phyloP scores from a whole-genome alignment of 768 basidiomycete species.

The Tricholoma matsutake region DNA sequence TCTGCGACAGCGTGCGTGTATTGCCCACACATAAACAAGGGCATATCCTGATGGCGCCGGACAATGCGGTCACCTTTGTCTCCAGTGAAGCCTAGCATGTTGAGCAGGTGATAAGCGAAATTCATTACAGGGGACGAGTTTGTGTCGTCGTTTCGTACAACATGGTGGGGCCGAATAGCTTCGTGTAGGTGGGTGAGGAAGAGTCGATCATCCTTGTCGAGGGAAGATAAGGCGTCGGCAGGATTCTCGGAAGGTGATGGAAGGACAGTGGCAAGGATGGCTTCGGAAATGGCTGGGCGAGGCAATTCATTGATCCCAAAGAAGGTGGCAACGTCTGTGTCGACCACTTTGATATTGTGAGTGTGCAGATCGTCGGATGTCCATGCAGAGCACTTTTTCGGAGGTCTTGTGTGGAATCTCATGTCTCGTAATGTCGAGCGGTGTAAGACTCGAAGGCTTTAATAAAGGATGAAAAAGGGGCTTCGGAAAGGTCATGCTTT shows the following conservation, averaged over 20 bases:
- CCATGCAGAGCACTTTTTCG: constrained; percentile 15
- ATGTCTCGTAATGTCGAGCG: neutral
- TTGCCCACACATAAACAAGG: constrained; percentile 20
- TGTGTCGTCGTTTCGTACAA: neutral
- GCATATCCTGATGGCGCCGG: constrained; percentile 13
- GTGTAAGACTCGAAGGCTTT: neutral
- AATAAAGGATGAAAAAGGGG: neutral
- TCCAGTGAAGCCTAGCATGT: constrained; percentile 12
- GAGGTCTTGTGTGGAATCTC: neutral
- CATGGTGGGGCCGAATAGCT: constrained; percentile 2
- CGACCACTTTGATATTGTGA: constrained; percentile 13
- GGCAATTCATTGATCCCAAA: constrained; percentile 8
- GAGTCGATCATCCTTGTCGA: constrained; percentile 13
- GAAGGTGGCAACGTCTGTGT: constrained; percentile 11
- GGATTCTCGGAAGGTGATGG: neutral
- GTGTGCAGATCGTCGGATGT: constrained; percentile 9
- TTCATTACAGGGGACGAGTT: constrained; percentile 8
- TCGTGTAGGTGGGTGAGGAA: constrained; percentile 15
- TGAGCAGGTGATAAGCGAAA: constrained; percentile 13
- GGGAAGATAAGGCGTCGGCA: constrained; percentile 4
- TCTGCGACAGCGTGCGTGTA: constrained; percentile 16
- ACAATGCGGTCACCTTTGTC: constrained; percentile 10
- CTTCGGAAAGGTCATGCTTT: neutral
- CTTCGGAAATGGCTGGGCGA: constrained; percentile 2
- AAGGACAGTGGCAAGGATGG: constrained; percentile 8